Evolutionary conservation across 129 eudicot genomes (phyloP).

Genomic region (Heracleum sosnowskyi): DNA sequence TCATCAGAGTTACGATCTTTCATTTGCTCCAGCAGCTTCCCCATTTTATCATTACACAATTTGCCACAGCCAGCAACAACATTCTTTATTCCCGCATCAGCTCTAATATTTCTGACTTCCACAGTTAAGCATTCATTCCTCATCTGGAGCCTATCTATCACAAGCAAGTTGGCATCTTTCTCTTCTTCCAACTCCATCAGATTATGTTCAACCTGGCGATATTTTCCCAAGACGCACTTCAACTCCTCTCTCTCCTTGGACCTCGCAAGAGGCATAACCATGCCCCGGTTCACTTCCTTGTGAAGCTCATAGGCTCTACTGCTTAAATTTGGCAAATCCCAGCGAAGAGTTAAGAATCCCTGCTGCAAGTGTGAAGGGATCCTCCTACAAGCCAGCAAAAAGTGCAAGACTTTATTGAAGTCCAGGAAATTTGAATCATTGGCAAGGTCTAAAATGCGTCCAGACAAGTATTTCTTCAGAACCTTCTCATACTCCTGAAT

Average conservation of each 20-base stretch:
- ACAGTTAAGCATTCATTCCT: background rate
- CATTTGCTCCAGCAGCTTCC: background rate
- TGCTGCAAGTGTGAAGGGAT: background rate
- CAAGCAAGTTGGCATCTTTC: background rate
- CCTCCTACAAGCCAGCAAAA: slow-evolving; percentile 4
- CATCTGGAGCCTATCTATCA: background rate
- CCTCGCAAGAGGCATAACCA: background rate
- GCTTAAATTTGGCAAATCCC: background rate
- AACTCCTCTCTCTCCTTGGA: background rate
- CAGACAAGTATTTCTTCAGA: background rate
- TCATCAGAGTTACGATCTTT: background rate
- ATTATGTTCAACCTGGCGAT: background rate
- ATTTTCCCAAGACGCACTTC: background rate
- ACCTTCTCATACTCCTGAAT: background rate
- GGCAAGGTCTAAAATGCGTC: slow-evolving; percentile 2
- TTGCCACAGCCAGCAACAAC: background rate
- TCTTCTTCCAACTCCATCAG: background rate
- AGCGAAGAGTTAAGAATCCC: background rate
- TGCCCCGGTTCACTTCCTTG: slow-evolving; percentile 1
- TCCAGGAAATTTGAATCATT: background rate
- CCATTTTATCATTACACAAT: background rate
- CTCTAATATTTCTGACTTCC: background rate
- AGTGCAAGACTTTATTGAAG: background rate
- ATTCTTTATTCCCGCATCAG: background rate
- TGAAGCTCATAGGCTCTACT: background rate